These are phyloP conservation scores for Fusarium tanahbumbuense DNA, from an alignment of 2,329 filamentous ascomycete genomes.

Conservation along the genomic window DNA sequence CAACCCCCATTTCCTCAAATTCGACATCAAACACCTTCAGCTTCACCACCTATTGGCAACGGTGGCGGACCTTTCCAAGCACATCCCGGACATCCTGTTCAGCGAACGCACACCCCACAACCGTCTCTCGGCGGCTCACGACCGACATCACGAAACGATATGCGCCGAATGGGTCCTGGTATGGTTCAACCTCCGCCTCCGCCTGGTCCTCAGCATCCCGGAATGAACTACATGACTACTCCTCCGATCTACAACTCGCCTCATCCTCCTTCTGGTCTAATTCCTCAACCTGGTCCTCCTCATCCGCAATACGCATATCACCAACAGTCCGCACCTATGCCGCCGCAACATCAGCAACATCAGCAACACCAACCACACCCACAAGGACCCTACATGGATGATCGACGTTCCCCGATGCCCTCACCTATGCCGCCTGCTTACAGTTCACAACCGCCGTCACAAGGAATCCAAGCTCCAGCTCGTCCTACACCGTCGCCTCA, in stretches of 20 bases:
- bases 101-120: slow-evolving; percentile 83
- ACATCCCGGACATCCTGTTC: slow-evolving; percentile 54
- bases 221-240: slow-evolving; percentile 86
- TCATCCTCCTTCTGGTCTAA: slow-evolving; percentile 40
- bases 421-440: slow-evolving; percentile 76
- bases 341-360: slow-evolving; percentile 56
- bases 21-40: slow-evolving; percentile 83
- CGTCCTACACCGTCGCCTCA: slow-evolving; percentile 70
- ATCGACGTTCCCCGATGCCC: slow-evolving; percentile 64
- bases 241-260: slow-evolving; percentile 83
- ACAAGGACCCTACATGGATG: slow-evolving; percentile 76
- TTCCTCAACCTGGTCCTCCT: slow-evolving; percentile 39
- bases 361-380: not conserved
- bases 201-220: slow-evolving; percentile 68
- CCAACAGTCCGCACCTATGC: slow-evolving; percentile 42
- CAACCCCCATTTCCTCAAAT: slow-evolving; percentile 79
- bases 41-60: slow-evolving; percentile 88
- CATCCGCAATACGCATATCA: slow-evolving; percentile 41
- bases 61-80: slow-evolving; percentile 76
- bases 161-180: slow-evolving; percentile 79
- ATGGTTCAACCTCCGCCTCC: slow-evolving; percentile 69
- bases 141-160: slow-evolving; percentile 80
- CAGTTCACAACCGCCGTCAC: slow-evolving; percentile 67
- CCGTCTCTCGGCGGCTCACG: slow-evolving; percentile 74
- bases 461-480: slow-evolving; percentile 58